phyloP scores from a whole-genome alignment of 2,329 filamentous ascomycete genomes.

The Didymella glomerata region DNA sequence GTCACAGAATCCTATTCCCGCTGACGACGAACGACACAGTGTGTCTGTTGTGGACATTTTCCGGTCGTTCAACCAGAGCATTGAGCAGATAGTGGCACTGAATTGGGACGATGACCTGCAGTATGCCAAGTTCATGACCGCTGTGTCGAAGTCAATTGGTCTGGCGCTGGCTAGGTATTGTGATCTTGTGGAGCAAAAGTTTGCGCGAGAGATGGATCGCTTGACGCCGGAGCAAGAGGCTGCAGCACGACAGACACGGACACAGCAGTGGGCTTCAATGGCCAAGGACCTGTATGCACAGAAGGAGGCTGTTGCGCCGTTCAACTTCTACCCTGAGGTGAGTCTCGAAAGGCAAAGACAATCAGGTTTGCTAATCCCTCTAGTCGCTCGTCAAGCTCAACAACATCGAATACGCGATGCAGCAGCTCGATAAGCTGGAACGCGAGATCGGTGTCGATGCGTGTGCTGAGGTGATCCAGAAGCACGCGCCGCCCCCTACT shows the following conservation, averaged over 20 bases:
- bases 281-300: constrained; percentile 92
- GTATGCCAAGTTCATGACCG: constrained; percentile 96
- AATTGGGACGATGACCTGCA: constrained; percentile 95
- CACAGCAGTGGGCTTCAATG: constrained; percentile 91
- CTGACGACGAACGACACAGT: constrained; percentile 88
- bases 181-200: constrained; percentile 85
- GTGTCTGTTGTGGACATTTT: constrained; percentile 94
- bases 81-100: constrained; percentile 84
- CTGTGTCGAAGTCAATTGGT: constrained; percentile 84
- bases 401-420: constrained; percentile 93
- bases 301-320: constrained; percentile 93
- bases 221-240: constrained; percentile 87
- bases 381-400: constrained; percentile 97
- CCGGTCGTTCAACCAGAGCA: constrained; percentile 88
- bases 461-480: constrained; percentile 82
- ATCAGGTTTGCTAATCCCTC: constrained; percentile 9
- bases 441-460: constrained; percentile 89
- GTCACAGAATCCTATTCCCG: constrained; percentile 67
- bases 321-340: constrained; percentile 94
- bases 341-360: constrained; percentile 35
- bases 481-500: constrained; percentile 75
- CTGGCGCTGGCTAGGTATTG: constrained; percentile 87
- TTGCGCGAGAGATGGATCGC: constrained; percentile 91
- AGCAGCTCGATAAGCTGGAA: constrained; percentile 90
- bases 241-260: constrained; percentile 77